Percentiles rank a stretch among this genome's conserved stretches.
Evolutionary conservation across 2,329 filamentous ascomycete genomes (phyloP).

Genomic region (Septoria petroselini): DNA sequence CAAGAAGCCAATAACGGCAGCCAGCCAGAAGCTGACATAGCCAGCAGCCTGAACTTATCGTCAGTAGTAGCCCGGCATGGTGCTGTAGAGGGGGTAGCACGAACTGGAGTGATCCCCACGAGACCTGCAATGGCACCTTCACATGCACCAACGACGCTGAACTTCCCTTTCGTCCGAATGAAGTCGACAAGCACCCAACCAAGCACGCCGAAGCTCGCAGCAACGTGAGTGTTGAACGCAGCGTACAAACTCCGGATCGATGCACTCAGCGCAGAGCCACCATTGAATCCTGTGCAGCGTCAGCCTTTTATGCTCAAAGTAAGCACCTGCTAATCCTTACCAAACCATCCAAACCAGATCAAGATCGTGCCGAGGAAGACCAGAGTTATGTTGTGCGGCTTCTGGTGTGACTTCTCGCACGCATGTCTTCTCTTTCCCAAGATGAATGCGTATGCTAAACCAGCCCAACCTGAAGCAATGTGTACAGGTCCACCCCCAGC

Average conservation of each 20-base stretch:
- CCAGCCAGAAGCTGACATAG: conserved; percentile 35
- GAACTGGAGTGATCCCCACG: conserved; percentile 55
- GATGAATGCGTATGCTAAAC: conserved; percentile 61
- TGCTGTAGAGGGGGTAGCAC: not conserved
- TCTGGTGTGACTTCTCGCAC: conserved; percentile 50
- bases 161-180: conserved; percentile 51
- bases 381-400: conserved; percentile 61
- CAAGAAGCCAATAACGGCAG: conserved; percentile 56
- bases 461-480: conserved; percentile 61
- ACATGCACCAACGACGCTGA: conserved; percentile 56
- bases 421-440: conserved; percentile 57
- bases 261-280: conserved; percentile 54
- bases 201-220: conserved; percentile 53
- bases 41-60: conserved; percentile 43
- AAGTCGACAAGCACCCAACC: conserved; percentile 56
- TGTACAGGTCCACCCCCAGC: conserved; percentile 64
- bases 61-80: not conserved
- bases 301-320: not conserved
- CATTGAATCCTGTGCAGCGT: conserved; percentile 48
- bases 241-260: conserved; percentile 55
- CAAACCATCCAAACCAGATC: conserved; percentile 64
- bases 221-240: conserved; percentile 58
- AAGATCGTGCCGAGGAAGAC: conserved; percentile 63
- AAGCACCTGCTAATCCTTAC: not conserved
- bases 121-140: conserved; percentile 58